Percentiles rank a stretch among this genome's conserved stretches.
Conservation (phyloP, 2,329 filamentous ascomycete species). For the Mycogone perniciosa region DNA sequence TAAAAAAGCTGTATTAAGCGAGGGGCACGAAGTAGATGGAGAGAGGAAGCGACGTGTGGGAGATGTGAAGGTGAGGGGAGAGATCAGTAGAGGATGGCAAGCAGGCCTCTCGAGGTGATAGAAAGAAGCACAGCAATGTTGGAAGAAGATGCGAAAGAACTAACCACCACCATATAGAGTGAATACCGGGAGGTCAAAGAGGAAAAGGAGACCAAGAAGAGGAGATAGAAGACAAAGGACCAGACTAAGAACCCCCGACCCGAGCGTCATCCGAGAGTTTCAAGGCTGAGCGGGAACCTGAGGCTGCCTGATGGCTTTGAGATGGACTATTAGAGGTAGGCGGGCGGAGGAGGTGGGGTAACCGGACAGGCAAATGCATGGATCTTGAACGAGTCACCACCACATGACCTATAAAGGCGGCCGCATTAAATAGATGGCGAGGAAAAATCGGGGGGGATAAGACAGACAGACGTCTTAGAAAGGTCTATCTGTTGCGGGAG, state of each 20-base stretch:
- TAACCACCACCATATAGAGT: slow-evolving; percentile 2
- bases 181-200: background rate
- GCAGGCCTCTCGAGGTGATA: slow-evolving; percentile 3
- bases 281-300: slow-evolving; percentile 10
- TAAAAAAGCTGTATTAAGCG: background rate
- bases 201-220: background rate
- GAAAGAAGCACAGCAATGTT: slow-evolving; percentile 1
- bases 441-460: too few relatives aligned
- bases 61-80: slow-evolving; percentile 4
- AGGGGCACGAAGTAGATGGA: background rate
- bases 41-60: background rate
- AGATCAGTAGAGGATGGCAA: slow-evolving; percentile 8
- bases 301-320: slow-evolving; percentile 7
- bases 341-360: too few relatives aligned
- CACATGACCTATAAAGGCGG: too few relatives aligned
- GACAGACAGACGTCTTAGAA: too few relatives aligned
- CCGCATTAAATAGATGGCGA: too few relatives aligned
- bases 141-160: slow-evolving; percentile 11
- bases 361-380: too few relatives aligned
- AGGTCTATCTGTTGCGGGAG: too few relatives aligned
- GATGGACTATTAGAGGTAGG: too few relatives aligned
- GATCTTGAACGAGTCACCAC: too few relatives aligned
- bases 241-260: background rate
- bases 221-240: background rate
- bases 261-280: background rate